These are phyloP conservation scores for Linum usitatissimum DNA, from an alignment of 345 rosid genomes.

Conservation along the genomic window DNA sequence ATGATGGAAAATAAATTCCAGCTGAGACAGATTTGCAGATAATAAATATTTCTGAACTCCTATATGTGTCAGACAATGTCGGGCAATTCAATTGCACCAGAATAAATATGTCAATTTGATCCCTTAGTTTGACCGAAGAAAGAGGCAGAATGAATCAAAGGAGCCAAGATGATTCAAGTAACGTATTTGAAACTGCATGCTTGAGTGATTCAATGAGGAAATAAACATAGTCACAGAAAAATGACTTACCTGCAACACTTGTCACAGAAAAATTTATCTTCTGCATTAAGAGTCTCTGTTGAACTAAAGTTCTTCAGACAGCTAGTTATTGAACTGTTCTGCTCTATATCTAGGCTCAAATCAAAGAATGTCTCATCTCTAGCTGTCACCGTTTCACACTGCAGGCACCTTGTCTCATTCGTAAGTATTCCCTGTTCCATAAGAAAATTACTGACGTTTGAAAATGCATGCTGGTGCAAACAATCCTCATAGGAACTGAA, in stretches of 20 bases:
- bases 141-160: not conserved
- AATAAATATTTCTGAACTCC: not conserved
- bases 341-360: conserved; percentile 98
- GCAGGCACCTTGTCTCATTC: conserved; percentile 96
- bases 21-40: not conserved
- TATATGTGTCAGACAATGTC: not conserved
- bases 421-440: conserved; percentile 84
- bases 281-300: conserved; percentile 95
- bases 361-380: conserved; percentile 97
- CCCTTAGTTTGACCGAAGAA: not conserved
- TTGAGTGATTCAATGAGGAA: not conserved
- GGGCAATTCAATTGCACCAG: not conserved
- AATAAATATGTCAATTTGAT: not conserved
- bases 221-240: conserved; percentile 1
- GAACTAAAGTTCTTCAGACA: conserved; percentile 99
- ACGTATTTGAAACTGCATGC: not conserved
- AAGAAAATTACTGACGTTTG: conserved; percentile 7
- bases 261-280: conserved; percentile 99
- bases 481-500: not conserved
- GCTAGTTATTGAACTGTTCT: conserved; percentile 97
- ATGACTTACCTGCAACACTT: conserved; percentile 87
- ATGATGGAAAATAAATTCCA: not conserved
- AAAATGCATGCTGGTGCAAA: not conserved
- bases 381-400: conserved; percentile 95
- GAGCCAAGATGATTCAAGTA: not conserved